phyloP scores from a whole-genome alignment of 1,284 basidiomycete genomes.

The Leccinum fuscescens region DNA sequence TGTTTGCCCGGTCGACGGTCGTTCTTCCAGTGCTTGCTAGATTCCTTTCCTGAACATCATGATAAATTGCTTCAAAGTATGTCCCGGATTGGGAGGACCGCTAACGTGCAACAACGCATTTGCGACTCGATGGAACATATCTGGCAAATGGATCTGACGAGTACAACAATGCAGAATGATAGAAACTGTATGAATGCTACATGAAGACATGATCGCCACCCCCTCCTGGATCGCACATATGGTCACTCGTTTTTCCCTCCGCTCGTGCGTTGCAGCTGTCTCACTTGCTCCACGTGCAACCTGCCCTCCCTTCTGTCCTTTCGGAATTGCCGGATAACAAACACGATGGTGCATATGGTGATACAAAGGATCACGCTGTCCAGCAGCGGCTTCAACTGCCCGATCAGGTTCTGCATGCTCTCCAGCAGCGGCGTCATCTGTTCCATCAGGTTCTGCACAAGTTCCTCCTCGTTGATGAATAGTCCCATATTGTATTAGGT shows the following conservation, averaged over 20 bases:
- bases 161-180: not conserved
- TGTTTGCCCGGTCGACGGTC: not conserved
- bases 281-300: slow-evolving; percentile 22
- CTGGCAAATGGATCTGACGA: not conserved
- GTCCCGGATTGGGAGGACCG: not conserved
- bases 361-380: slow-evolving; percentile 15
- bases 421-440: no score
- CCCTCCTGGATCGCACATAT: not conserved
- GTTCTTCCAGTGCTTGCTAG: no score
- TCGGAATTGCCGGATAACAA: slow-evolving; percentile 13
- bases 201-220: not conserved
- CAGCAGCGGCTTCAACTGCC: slow-evolving; percentile 20
- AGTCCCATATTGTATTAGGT: slow-evolving; percentile 21
- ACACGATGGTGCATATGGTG: slow-evolving; percentile 18
- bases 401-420: slow-evolving; percentile 4
- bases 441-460: slow-evolving; percentile 5
- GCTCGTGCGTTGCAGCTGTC: slow-evolving; percentile 9
- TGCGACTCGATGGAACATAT: not conserved
- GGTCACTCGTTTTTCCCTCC: slow-evolving; percentile 7
- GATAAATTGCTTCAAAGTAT: no score
- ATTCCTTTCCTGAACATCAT: no score
- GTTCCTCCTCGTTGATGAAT: slow-evolving; percentile 21
- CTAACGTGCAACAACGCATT: not conserved
- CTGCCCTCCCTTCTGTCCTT: slow-evolving; percentile 25
- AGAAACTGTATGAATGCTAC: not conserved